Evolutionary conservation across 495 filamentous ascomycete genomes (phyloP).

Genomic region (Hyaloscypha hepaticicola): DNA sequence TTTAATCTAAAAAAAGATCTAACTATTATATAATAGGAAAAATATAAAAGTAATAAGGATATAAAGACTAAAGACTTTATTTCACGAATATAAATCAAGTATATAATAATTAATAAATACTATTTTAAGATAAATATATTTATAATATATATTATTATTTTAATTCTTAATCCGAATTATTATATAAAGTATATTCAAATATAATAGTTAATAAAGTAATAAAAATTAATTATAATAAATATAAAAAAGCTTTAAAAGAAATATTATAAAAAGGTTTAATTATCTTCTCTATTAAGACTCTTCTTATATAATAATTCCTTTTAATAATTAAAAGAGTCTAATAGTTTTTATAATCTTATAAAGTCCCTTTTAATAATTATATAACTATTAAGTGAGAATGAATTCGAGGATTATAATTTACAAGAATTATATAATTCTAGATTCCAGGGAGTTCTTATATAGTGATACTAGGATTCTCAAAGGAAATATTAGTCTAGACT

Average conservation of each 20-base stretch:
- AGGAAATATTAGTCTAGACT: not conserved
- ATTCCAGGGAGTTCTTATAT: not conserved
- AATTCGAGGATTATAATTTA: not conserved
- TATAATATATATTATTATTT: not conserved
- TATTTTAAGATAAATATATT: not conserved
- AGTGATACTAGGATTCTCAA: not conserved
- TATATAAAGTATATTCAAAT: slow-evolving; percentile 5
- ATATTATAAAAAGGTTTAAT: not conserved
- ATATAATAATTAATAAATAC: not conserved
- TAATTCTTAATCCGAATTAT: slow-evolving; percentile 1
- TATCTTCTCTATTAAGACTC: not conserved
- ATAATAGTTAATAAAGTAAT: not conserved
- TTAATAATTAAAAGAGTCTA: not conserved
- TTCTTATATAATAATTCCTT: not conserved
- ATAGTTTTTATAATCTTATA: slow-evolving; percentile 4
- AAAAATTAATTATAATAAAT: not conserved
- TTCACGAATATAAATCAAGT: not conserved
- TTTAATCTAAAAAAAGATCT: too few species aligned
- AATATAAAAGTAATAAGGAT: too few species aligned
- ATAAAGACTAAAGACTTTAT: not conserved
- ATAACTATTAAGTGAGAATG: not conserved
- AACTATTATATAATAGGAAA: too few species aligned
- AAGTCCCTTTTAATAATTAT: not conserved
- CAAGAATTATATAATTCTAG: not conserved
- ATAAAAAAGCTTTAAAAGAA: slow-evolving; percentile 5